A percentile compares a stretch with the other conserved stretches of the same genome.
Evolutionary conservation across 2,329 filamentous ascomycete genomes (phyloP).

Genomic region (Monosporascus sp.): DNA sequence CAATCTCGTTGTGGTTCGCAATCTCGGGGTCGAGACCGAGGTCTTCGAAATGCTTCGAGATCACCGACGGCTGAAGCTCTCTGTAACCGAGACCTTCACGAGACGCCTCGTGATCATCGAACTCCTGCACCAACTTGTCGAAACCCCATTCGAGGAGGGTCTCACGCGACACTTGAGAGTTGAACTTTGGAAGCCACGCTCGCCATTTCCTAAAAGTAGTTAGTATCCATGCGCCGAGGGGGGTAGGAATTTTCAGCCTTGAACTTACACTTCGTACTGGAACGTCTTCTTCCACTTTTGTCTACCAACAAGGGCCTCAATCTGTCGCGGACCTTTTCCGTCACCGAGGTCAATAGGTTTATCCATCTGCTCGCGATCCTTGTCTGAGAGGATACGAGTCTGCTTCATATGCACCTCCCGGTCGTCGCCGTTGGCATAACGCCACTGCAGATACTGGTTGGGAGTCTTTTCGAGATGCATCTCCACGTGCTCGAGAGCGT

Average conservation of each 20-base stretch:
- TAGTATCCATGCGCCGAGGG: slow-evolving; percentile 13
- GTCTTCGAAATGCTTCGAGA: slow-evolving; percentile 97
- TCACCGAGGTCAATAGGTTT: slow-evolving; percentile 81
- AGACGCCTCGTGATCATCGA: slow-evolving; percentile 98
- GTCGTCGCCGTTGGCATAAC: slow-evolving; percentile 94
- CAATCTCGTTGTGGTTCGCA: slow-evolving; percentile 98
- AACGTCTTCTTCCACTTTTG: slow-evolving; percentile 99
- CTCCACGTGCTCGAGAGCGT: slow-evolving; percentile 97
- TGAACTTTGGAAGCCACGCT: slow-evolving; percentile 82
- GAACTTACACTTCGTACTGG: slow-evolving; percentile 84
- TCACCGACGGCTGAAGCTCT: slow-evolving; percentile 84
- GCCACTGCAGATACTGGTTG: slow-evolving; percentile 98
- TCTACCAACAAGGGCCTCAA: slow-evolving; percentile 88
- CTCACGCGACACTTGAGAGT: slow-evolving; percentile 88
- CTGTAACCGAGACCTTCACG: slow-evolving; percentile 96
- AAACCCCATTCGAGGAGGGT: slow-evolving; percentile 83
- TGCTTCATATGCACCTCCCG: slow-evolving; percentile 97
- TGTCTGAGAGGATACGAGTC: slow-evolving; percentile 80
- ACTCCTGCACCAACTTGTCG: slow-evolving; percentile 91
- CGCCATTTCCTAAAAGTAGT: slow-evolving; percentile 72
- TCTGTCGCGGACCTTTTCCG: slow-evolving; percentile 67
- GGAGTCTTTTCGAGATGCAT: slow-evolving; percentile 99
- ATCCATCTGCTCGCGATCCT: slow-evolving; percentile 87
- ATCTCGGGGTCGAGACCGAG: slow-evolving; percentile 95
- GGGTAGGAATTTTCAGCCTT: neutral